Evolutionary conservation across 345 rosid genomes (phyloP).

Genomic region (Durio zibethinus): DNA sequence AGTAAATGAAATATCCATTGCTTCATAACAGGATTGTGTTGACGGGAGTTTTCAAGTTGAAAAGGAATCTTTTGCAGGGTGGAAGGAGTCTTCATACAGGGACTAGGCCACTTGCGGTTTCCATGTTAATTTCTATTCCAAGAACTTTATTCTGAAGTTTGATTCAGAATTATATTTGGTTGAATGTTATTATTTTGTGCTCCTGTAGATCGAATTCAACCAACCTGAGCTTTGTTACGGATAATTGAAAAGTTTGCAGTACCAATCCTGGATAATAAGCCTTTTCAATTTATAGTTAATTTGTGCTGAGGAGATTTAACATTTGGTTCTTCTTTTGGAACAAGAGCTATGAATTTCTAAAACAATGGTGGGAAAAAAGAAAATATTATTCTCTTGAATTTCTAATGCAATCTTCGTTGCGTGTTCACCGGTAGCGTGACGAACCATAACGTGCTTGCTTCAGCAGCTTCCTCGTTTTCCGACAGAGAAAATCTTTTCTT

Average conservation of each 20-base stretch:
- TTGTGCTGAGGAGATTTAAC: neutral
- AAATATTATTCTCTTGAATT: too few relatives aligned
- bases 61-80: constrained; percentile 10
- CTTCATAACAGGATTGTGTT: neutral
- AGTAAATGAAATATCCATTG: neutral
- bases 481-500: too few relatives aligned
- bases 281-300: neutral
- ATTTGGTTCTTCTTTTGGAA: neutral
- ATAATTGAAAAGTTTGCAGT: neutral
- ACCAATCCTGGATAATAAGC: neutral
- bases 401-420: too few relatives aligned
- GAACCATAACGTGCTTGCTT: too few relatives aligned
- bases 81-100: neutral
- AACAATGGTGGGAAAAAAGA: too few relatives aligned
- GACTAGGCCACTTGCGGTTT: neutral
- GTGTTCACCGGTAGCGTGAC: too few relatives aligned
- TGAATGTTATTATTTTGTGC: neutral
- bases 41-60: neutral
- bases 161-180: neutral
- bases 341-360: neutral
- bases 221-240: neutral
- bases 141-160: neutral
- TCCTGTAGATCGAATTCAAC: neutral
- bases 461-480: too few relatives aligned
- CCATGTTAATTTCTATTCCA: neutral